Conservation (phyloP, 306 rosid species). For the Mimosa bimucronata region DNA sequence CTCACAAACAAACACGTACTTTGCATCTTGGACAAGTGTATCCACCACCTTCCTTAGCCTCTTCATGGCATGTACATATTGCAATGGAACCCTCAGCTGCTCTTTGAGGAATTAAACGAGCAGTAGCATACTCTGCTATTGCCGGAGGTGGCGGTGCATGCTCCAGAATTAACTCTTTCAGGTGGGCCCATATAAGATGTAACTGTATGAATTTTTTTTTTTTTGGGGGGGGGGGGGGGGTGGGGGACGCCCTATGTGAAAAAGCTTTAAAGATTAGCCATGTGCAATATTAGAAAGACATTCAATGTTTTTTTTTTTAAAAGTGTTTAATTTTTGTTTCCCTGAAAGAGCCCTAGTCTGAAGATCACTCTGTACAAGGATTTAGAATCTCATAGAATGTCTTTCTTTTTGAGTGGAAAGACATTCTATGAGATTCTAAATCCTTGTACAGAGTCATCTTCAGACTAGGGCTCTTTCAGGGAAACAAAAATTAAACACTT, state of each 20-base stretch:
- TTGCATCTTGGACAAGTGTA: constrained; percentile 95
- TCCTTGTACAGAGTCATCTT: neutral
- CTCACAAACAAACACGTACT: constrained; percentile 90
- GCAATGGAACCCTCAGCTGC: constrained; percentile 91
- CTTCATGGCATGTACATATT: constrained; percentile 87
- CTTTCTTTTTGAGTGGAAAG: too few species aligned
- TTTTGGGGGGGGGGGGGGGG: too few species aligned
- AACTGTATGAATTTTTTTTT: constrained; percentile 35
- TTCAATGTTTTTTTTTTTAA: too few species aligned
- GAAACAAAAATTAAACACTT: constrained; percentile 8
- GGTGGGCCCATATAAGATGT: constrained; percentile 62
- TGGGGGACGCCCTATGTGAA: too few species aligned
- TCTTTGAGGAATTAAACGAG: constrained; percentile 95
- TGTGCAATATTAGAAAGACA: constrained; percentile 6
- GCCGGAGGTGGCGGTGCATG: constrained; percentile 99
- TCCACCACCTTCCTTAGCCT: constrained; percentile 89
- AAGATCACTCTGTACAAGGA: neutral
- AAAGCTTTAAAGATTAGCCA: neutral
- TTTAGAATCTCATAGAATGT: neutral
- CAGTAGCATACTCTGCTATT: constrained; percentile 88
- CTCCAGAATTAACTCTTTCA: constrained; percentile 84
- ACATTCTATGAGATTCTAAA: neutral
- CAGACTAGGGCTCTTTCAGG: constrained; percentile 4
- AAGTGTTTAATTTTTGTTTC: constrained; percentile 8
- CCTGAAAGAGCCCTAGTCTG: constrained; percentile 4